Evolutionary conservation across 495 filamentous ascomycete genomes (phyloP).

Genomic region (Aspergillus biplanus): DNA sequence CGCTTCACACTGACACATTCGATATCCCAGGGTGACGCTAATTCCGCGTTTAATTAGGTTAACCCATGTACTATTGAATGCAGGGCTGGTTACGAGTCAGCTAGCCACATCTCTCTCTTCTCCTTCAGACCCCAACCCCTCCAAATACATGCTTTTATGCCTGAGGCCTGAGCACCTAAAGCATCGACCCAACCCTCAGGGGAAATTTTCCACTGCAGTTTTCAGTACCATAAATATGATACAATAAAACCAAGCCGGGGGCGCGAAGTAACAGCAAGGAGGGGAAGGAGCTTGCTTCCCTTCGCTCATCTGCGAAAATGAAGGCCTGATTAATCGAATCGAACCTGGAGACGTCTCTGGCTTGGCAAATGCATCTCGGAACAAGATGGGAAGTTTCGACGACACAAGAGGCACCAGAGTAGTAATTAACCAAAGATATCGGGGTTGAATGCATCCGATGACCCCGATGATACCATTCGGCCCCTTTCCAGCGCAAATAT

Average conservation of each 20-base stretch:
- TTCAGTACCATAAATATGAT: background rate
- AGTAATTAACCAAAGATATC: background rate
- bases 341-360: background rate
- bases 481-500: background rate
- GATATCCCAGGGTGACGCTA: background rate
- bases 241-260: background rate
- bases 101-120: background rate
- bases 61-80: background rate
- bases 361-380: too few species aligned
- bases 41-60: background rate
- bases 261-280: background rate
- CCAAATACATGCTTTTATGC: background rate
- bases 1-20: background rate
- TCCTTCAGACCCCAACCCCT: background rate
- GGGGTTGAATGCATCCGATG: background rate
- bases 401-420: too few species aligned
- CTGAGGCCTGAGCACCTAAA: background rate
- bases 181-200: background rate
- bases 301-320: background rate
- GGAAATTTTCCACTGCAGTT: background rate
- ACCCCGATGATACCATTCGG: background rate
- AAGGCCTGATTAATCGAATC: background rate
- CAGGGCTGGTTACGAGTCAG: slow-evolving; percentile 2
- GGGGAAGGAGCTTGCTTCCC: background rate
- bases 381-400: too few species aligned